These are phyloP conservation scores for Blastocystis sp. DNA, from an alignment of 352 stramenopile genomes.

Conservation along the genomic window DNA sequence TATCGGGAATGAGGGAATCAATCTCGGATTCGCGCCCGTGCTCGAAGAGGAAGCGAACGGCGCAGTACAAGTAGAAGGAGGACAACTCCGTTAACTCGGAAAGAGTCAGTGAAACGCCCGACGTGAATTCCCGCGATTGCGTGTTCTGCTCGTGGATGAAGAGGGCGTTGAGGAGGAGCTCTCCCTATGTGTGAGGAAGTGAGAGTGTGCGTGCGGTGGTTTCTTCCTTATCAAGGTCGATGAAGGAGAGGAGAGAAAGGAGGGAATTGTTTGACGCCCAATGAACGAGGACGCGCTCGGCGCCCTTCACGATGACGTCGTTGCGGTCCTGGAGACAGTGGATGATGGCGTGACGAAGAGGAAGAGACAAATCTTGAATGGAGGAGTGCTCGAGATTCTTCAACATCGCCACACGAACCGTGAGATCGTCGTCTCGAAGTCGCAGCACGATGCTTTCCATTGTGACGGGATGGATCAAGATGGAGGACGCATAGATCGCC, in stretches of 20 bases:
- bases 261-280: not conserved
- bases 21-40: slow-evolving; percentile 20
- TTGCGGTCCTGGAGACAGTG: slow-evolving; percentile 54
- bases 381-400: slow-evolving; percentile 49
- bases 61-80: slow-evolving; percentile 44
- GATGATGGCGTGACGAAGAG: slow-evolving; percentile 16
- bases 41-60: slow-evolving; percentile 58
- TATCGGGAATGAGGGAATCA: slow-evolving; percentile 44
- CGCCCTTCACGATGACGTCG: slow-evolving; percentile 22
- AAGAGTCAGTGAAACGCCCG: not conserved
- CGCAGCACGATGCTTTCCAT: not conserved
- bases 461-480: slow-evolving; percentile 42
- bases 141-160: slow-evolving; percentile 6
- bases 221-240: slow-evolving; percentile 36
- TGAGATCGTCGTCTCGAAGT: slow-evolving; percentile 20
- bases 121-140: not conserved
- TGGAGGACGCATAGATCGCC: not conserved
- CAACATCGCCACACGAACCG: slow-evolving; percentile 19
- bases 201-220: not conserved
- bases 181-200: not conserved
- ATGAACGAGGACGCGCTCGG: not conserved
- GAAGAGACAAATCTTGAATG: slow-evolving; percentile 26
- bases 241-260: slow-evolving; percentile 4
- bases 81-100: slow-evolving; percentile 1
- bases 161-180: slow-evolving; percentile 23